Conservation (phyloP, 2,329 filamentous ascomycete genomes). For the Cytospora piceae region DNA sequence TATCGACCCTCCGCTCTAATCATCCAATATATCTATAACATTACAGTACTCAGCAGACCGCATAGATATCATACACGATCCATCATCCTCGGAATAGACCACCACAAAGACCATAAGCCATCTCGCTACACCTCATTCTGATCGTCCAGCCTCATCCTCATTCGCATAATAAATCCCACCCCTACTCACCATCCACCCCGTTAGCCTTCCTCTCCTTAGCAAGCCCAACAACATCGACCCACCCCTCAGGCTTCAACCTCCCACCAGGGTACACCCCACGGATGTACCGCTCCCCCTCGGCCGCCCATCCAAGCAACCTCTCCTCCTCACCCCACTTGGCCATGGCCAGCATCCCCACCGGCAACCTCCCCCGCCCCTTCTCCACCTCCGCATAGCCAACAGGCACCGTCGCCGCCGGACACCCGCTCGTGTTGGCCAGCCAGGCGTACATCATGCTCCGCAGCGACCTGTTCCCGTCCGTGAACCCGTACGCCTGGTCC, state of each 20-base stretch:
- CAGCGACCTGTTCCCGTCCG: slow-evolving; percentile 73
- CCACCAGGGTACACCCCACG: slow-evolving; percentile 52
- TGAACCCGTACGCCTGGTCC: slow-evolving; percentile 71
- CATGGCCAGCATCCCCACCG: slow-evolving; percentile 65
- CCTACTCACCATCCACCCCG: background rate
- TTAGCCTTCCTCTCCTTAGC: slow-evolving; percentile 36
- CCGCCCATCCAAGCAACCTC: slow-evolving; percentile 62
- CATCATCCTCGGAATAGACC: background rate
- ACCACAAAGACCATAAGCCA: background rate
- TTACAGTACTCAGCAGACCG: background rate
- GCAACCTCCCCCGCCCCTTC: slow-evolving; percentile 61
- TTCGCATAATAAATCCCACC: background rate
- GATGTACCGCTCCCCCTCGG: slow-evolving; percentile 60
- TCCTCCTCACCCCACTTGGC: slow-evolving; percentile 71
- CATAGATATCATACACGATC: background rate
- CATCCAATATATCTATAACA: background rate
- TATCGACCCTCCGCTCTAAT: background rate
- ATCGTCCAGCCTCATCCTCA: background rate
- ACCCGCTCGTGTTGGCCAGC: slow-evolving; percentile 80
- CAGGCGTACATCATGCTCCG: slow-evolving; percentile 84
- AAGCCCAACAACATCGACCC: slow-evolving; percentile 59
- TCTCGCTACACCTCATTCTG: background rate
- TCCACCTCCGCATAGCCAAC: slow-evolving; percentile 69
- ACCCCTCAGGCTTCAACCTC: slow-evolving; percentile 54
- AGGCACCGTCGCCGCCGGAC: slow-evolving; percentile 74